Percentiles rank a stretch among this genome's conserved stretches.
Conservation (phyloP, 495 filamentous ascomycete genomes). For the Xylaria venustula region DNA sequence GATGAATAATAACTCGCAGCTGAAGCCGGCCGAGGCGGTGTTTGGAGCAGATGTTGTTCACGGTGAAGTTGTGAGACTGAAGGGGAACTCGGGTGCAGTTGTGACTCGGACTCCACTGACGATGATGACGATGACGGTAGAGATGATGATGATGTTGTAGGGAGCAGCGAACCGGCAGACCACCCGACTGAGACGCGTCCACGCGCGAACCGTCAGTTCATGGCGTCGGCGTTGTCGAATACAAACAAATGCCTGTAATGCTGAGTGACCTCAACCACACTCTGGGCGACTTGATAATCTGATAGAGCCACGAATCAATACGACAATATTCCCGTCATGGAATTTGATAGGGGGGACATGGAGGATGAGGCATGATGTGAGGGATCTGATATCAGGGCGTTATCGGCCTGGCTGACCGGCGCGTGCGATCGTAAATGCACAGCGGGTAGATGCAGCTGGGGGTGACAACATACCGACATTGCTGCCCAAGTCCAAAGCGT, state of each 20-base stretch:
- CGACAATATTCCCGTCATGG: background rate
- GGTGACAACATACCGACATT: slow-evolving; percentile 56
- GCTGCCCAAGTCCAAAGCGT: slow-evolving; percentile 74
- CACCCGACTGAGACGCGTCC: slow-evolving; percentile 35
- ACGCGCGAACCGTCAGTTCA: slow-evolving; percentile 31
- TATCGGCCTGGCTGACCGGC: background rate
- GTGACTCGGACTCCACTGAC: slow-evolving; percentile 8
- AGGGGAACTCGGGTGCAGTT: slow-evolving; percentile 8
- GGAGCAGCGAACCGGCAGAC: slow-evolving; percentile 26
- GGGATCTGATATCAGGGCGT: background rate
- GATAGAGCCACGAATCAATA: slow-evolving; percentile 1
- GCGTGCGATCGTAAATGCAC: background rate
- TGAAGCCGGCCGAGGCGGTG: slow-evolving; percentile 5
- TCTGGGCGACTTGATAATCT: slow-evolving; percentile 80
- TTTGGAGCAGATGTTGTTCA: background rate
- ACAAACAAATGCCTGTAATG: slow-evolving; percentile 67
- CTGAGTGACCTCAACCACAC: slow-evolving; percentile 87
- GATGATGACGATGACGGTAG: no score
- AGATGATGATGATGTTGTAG: background rate
- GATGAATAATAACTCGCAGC: slow-evolving; percentile 13
- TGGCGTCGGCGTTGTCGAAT: slow-evolving; percentile 24
- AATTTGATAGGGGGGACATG: slow-evolving; percentile 3
- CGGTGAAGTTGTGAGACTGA: slow-evolving; percentile 4
- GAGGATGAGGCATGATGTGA: background rate
- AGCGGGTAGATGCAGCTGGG: background rate